Conservation (phyloP, 1,284 basidiomycete genomes). For the Tremellales sp. region DNA sequence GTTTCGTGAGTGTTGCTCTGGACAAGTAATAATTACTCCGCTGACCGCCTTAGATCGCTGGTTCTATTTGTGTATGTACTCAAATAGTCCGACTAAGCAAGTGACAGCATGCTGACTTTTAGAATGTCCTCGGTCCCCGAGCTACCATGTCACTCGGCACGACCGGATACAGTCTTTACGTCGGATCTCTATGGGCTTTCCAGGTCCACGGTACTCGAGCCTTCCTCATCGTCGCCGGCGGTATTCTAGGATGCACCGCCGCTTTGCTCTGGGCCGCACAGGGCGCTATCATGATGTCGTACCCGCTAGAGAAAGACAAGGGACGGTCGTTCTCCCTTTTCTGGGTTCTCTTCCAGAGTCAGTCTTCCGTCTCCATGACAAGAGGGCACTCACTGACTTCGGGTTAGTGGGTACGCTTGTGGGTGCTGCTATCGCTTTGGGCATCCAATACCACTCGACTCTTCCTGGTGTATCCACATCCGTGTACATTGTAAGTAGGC, state of each 20-base stretch:
- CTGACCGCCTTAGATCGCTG: neutral
- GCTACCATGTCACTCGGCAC: conserved; percentile 50
- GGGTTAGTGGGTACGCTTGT: conserved; percentile 47
- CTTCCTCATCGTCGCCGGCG: conserved; percentile 50
- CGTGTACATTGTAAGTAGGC: conserved; percentile 20
- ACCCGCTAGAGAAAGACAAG: conserved; percentile 51
- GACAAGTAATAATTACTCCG: too few relatives aligned
- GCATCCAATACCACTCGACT: conserved; percentile 32
- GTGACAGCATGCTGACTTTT: too few relatives aligned
- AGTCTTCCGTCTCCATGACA: neutral
- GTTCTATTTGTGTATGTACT: neutral
- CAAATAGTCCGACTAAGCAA: neutral
- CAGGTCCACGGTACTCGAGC: conserved; percentile 27
- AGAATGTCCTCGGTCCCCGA: conserved; percentile 49
- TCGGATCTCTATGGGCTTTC: conserved; percentile 21
- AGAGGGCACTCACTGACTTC: too few relatives aligned
- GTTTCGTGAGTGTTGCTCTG: conserved; percentile 52
- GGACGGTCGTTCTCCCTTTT: conserved; percentile 50
- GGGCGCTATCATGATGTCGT: conserved; percentile 52
- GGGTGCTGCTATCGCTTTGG: conserved; percentile 51
- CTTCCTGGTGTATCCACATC: conserved; percentile 33
- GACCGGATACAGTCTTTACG: conserved; percentile 39
- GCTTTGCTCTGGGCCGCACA: conserved; percentile 45
- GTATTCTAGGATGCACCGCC: conserved; percentile 48
- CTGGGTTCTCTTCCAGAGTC: conserved; percentile 50